A percentile compares a stretch with the other conserved stretches of the same genome.
Conservation (phyloP, 441 rosid genomes). For the Pelargonium fulgidum region DNA sequence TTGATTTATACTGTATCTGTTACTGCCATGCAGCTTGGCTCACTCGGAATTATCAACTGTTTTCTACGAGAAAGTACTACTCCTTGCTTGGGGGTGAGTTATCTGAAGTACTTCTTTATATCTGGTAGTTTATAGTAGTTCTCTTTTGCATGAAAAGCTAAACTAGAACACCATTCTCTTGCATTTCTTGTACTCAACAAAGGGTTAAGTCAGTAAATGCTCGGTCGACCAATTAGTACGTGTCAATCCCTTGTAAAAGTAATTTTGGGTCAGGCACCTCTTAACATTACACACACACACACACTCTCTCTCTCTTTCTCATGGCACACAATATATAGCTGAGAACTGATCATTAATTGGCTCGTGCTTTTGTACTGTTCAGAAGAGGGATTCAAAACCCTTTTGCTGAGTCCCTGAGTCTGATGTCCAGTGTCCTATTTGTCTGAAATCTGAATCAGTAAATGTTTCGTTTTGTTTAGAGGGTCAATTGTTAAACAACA, state of each 20-base stretch:
- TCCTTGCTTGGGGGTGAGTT: slow-evolving; percentile 81
- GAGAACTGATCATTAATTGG: not conserved
- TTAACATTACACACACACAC: no score
- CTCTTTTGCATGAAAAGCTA: not conserved
- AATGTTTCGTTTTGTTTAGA: not conserved
- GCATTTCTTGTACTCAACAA: not conserved
- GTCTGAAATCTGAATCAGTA: not conserved
- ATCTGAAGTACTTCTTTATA: slow-evolving; percentile 20
- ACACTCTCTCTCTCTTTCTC: no score
- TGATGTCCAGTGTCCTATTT: not conserved
- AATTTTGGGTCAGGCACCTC: not conserved
- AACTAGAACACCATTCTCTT: not conserved
- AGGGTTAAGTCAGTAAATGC: not conserved
- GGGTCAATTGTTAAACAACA: no score
- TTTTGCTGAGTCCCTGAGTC: not conserved
- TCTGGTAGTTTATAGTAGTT: not conserved
- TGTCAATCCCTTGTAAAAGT: not conserved
- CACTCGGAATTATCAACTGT: slow-evolving; percentile 86
- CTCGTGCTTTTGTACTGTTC: not conserved
- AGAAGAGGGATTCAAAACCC: not conserved
- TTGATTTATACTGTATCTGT: slow-evolving; percentile 17
- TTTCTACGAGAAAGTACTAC: slow-evolving; percentile 91
- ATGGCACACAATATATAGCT: no score
- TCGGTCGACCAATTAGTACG: not conserved
- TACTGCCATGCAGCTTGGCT: slow-evolving; percentile 57